Evolutionary conservation across 352 stramenopile genomes (phyloP), one percentile per base, ranked within the genome.

Genomic region (Globisporangium acanthophoron): DNA sequence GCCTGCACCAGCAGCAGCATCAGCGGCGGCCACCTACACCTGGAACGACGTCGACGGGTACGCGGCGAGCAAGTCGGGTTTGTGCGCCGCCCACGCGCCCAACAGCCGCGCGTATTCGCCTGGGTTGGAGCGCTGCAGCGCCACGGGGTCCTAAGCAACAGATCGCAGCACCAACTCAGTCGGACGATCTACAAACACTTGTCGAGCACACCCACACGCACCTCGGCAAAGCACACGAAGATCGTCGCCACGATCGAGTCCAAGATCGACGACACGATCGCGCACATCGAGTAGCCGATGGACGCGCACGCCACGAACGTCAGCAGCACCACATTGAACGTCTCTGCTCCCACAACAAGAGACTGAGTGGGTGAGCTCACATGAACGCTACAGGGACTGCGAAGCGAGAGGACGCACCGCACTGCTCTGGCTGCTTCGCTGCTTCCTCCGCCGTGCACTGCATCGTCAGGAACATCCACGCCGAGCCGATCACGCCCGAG

Each of bases 171-270:
- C 11, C 27, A 11, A 35, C 13, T 44, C 44, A 50, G 27, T 15
- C 9, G 35, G 7, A 9, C 11, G 3, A 12, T 37, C 33, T 37
- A 6, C 33, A 37, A 37, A 37, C 6, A 37, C 5, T 37, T 1
- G 33, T 27, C 16, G 13, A 20, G 9, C 33, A 37, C 33, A 12
- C 37, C 46, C 40, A 33, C n/a, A 78, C 76, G 52, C 61, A 94
- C 85, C 77, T 90, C 80, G 16, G 85, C 85, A 65, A 95, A 93
- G 66, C 85, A 93, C 29, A 95, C 84, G 57, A 92, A 95, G 59
- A 95, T 88, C 21, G 85, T 95, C 33, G 80, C 69, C 16, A 95
- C 85, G 51, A 91, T 87, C 41, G 77, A 90, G 64, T 95, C 85
- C 43, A 95, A 62, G 31, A 93, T 79, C 8, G 83, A 89, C 50